These are phyloP conservation scores for Corymbia calophylla DNA, from an alignment of 441 rosid genomes.

Conservation along the genomic window DNA sequence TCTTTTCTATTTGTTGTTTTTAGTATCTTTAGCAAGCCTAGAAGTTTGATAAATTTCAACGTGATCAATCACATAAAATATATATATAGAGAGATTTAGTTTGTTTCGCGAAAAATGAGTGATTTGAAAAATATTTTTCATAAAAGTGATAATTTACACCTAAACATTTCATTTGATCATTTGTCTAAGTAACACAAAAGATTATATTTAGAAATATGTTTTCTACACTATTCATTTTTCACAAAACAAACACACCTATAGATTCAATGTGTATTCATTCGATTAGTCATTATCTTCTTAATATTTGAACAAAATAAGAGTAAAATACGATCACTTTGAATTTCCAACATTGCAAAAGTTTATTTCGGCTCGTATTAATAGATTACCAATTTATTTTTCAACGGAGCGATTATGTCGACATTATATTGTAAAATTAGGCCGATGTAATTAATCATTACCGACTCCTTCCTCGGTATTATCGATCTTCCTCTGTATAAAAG, in stretches of 20 bases:
- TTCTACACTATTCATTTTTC: too few relatives aligned
- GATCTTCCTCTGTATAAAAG: neutral
- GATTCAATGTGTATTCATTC: neutral
- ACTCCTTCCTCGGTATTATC: neutral
- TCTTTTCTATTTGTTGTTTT: neutral
- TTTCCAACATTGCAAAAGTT: neutral
- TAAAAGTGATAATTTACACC: too few relatives aligned
- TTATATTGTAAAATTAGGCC: neutral
- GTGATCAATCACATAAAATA: neutral
- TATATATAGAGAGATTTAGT: rapidly evolving
- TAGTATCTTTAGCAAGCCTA: neutral
- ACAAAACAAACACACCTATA: rapidly evolving
- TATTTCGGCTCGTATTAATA: neutral
- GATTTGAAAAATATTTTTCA: too few relatives aligned
- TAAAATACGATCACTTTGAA: neutral
- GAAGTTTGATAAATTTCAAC: neutral
- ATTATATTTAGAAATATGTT: too few relatives aligned
- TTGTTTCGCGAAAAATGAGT: too few relatives aligned
- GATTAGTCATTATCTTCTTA: neutral
- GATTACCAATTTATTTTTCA: neutral
- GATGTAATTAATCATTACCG: neutral
- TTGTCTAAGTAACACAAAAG: too few relatives aligned
- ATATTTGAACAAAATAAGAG: neutral
- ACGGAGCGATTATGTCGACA: rapidly evolving
- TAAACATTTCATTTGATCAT: neutral